A percentile compares a stretch with the other conserved stretches of the same genome.
phyloP scores from a whole-genome alignment of 2,329 filamentous ascomycete species.

The Rutstroemia sp. region DNA sequence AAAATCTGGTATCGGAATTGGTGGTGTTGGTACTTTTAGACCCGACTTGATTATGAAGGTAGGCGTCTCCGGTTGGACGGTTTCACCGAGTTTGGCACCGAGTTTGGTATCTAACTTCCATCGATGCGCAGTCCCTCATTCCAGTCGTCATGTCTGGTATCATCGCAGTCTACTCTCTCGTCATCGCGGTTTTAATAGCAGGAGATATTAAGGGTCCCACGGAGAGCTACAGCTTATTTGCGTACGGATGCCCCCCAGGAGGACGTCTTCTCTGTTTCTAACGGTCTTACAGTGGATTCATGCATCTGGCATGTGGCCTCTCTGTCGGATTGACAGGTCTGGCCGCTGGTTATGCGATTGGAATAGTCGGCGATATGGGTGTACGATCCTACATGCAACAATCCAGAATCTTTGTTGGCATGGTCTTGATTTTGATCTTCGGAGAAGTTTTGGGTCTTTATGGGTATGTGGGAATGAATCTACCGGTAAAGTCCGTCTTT shows the following conservation, averaged over 20 bases:
- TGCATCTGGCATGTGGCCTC: constrained; percentile 87
- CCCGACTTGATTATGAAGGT: constrained; percentile 91
- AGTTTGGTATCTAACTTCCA: constrained; percentile 1
- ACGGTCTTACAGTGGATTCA: constrained; percentile 58
- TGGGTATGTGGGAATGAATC: constrained; percentile 54
- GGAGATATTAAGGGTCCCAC: constrained; percentile 74
- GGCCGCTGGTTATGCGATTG: constrained; percentile 93
- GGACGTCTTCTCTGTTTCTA: background rate
- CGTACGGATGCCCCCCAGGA: constrained; percentile 39
- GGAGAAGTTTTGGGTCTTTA: constrained; percentile 96
- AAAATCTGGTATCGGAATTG: constrained; percentile 82
- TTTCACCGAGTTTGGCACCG: background rate
- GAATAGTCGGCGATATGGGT: constrained; percentile 88
- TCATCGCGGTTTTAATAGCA: constrained; percentile 92
- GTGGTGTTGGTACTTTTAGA: constrained; percentile 76
- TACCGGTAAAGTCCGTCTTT: background rate
- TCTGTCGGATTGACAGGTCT: constrained; percentile 89
- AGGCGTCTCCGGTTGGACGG: constrained; percentile 18
- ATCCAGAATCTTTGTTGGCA: constrained; percentile 92
- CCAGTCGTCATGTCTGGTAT: constrained; percentile 98
- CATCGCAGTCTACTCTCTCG: constrained; percentile 94
- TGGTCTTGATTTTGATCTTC: constrained; percentile 98
- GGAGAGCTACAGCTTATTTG: constrained; percentile 72
- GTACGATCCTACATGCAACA: constrained; percentile 96
- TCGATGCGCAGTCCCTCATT: constrained; percentile 54